Evolutionary conservation across 1,139 yeast species (phyloP).

Genomic region (Spencermartinsiella ligniputridi): DNA sequence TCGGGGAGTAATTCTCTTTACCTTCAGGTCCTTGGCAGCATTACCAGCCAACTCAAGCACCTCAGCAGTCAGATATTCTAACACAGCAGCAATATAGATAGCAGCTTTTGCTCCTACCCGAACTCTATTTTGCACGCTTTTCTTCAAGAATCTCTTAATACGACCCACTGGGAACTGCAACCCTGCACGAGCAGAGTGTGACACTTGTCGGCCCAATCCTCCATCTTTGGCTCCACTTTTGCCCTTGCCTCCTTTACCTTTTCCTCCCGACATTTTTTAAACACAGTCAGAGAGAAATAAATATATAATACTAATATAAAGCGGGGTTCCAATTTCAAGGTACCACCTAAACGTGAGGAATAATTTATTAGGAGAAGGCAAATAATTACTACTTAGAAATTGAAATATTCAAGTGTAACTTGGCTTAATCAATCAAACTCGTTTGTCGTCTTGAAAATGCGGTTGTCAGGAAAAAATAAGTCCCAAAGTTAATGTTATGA

Average conservation of each 20-base stretch:
- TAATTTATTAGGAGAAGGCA: too few relatives aligned
- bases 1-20: slow-evolving; percentile 98
- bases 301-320: too few relatives aligned
- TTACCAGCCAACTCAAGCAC: slow-evolving; percentile 98
- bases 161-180: slow-evolving; percentile 97
- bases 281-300: too few relatives aligned
- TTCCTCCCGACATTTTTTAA: slow-evolving; percentile 76
- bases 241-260: slow-evolving; percentile 96
- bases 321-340: too few relatives aligned
- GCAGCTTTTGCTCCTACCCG: slow-evolving; percentile 98
- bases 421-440: too few relatives aligned
- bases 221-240: slow-evolving; percentile 67
- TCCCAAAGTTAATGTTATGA: background rate
- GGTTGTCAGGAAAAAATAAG: slow-evolving; percentile 1
- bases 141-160: slow-evolving; percentile 91
- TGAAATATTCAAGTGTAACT: too few relatives aligned
- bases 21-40: slow-evolving; percentile 97
- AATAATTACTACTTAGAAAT: too few relatives aligned
- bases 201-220: slow-evolving; percentile 53
- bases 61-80: slow-evolving; percentile 97
- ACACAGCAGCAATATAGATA: slow-evolving; percentile 91
- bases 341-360: too few relatives aligned
- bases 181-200: slow-evolving; percentile 97
- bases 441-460: too few relatives aligned
- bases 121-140: slow-evolving; percentile 84